Conservation (phyloP, 768 basidiomycete species). For the Phlebiopsis flavidoalba region DNA sequence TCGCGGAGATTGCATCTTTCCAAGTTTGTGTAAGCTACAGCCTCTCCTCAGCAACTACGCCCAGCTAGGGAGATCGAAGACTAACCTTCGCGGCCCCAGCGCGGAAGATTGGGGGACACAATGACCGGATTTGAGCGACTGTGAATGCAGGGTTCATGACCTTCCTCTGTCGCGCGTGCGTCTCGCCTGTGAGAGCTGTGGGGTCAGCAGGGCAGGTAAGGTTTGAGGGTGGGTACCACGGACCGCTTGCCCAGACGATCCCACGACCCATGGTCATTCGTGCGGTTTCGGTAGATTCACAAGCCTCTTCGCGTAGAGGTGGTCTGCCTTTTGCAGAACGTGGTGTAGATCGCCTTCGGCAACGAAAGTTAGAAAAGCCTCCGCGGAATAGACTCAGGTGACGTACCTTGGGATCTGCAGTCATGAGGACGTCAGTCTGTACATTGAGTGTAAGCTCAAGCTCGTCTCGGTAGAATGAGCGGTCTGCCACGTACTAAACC, state of each 20-base stretch:
- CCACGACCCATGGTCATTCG: constrained; percentile 5
- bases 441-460: no score
- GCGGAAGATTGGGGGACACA: constrained; percentile 21
- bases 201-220: neutral
- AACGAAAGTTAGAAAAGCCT: constrained; percentile 18
- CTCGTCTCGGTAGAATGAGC: neutral
- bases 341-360: constrained; percentile 21
- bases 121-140: constrained; percentile 20
- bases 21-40: constrained; percentile 6
- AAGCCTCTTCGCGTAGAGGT: constrained; percentile 7
- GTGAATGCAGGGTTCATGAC: constrained; percentile 31
- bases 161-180: constrained; percentile 27
- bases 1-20: constrained; percentile 26
- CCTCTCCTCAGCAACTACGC: neutral
- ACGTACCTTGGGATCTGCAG: constrained; percentile 9
- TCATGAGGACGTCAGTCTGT: neutral
- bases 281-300: neutral
- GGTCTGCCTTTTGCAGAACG: constrained; percentile 10
- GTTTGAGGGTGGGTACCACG: neutral
- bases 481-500: constrained; percentile 13
- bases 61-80: neutral
- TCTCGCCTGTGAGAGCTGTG: constrained; percentile 5
- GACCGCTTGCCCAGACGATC: constrained; percentile 6
- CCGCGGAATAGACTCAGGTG: neutral
- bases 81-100: constrained; percentile 16